These are phyloP conservation scores for Dittrichia graveolens DNA, from an alignment of 129 eudicot genomes.

Conservation along the genomic window DNA sequence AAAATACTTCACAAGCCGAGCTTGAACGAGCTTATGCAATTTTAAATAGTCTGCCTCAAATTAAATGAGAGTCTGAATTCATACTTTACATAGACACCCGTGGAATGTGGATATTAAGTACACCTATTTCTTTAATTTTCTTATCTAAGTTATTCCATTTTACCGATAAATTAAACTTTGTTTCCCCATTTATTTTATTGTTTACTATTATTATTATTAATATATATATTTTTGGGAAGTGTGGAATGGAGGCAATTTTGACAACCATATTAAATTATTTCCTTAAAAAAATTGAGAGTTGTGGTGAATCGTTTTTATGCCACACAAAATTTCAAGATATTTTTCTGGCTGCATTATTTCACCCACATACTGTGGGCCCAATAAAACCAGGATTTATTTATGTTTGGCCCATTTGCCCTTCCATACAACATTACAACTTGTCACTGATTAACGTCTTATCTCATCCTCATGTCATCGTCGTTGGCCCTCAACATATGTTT, in stretches of 20 bases:
- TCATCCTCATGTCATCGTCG: not conserved
- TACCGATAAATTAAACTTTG: too few species aligned
- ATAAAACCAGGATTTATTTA: not conserved
- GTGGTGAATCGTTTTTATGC: conserved; percentile 29
- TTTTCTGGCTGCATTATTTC: conserved; percentile 16
- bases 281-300: not conserved
- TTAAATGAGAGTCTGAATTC: too few species aligned
- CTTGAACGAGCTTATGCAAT: too few species aligned
- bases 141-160: too few species aligned
- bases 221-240: too few species aligned
- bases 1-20: too few species aligned
- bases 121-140: too few species aligned
- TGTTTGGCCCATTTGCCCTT: conserved; percentile 3
- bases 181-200: too few species aligned
- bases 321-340: conserved; percentile 25
- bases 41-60: too few species aligned
- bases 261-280: conserved; percentile 20
- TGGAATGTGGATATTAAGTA: too few species aligned
- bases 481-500: not conserved
- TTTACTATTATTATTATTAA: too few species aligned
- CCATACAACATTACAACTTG: not conserved
- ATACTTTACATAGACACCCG: too few species aligned
- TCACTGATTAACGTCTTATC: conserved; percentile 5
- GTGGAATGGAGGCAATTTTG: not conserved
- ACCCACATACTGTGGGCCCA: conserved; percentile 35